Evolutionary conservation across 1,139 yeast genomes (phyloP), one percentile per base, ranked within the genome.

Genomic region (Yamadazyma triangularis): DNA sequence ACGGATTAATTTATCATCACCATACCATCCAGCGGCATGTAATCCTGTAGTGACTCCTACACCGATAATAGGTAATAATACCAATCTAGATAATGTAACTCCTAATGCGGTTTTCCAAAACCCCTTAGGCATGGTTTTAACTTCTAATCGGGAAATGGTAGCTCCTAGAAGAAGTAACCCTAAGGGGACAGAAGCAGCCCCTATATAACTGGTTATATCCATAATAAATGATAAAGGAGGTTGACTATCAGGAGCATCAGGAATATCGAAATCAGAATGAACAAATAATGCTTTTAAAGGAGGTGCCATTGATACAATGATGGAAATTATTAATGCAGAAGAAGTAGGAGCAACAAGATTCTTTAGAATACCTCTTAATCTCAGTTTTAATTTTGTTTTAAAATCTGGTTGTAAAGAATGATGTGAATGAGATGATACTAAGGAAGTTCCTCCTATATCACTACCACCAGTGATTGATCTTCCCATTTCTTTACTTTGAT

Each of bases 141-240:
- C 60, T 38, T 73, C 65, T 30, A 89, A 65, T 29, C 96, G 62
- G 0, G 95, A 80, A 27, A 89, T 74, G 4, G 96, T 86, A 9
- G 93, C 95, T 3, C 97, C 97, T 23, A 89, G 56, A 36, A 89
- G 52, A 30, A 85, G 53, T 36, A 89, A 65, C 2, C 96, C 96
- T 39, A 86, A 61, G 1, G 96, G 97, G 20, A 89, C 96, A 20
- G 87, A 77, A 0, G 96, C 96, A 2, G 78, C 78, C 1, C 96
- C 96, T 3, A 89, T 63, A 51, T 89, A 89, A 12, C 75, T 52
- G 1, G 91, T 67, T 40, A 79, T 77, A 51, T 89, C 96, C 73
- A 89, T 81, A 8, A 88, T 37, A 45, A 89, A 89, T 16, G 88
- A 84, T 28, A 89, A 64, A 1, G 95, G 87, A 0, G 96, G 96